Evolutionary conservation across 2,329 filamentous ascomycete species (phyloP).

Genomic region (Fusarium begoniae): DNA sequence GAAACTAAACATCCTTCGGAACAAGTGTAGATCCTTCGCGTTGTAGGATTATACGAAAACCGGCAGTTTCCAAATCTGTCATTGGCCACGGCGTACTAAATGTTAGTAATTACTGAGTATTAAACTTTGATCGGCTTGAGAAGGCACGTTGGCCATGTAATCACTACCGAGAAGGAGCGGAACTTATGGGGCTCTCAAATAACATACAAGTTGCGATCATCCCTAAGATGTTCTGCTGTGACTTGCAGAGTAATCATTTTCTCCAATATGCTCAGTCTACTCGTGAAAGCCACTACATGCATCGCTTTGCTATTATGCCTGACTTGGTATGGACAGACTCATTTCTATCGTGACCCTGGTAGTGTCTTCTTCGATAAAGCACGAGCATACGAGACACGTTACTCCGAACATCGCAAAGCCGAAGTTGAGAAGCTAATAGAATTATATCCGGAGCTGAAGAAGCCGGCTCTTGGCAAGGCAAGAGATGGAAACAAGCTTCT

Average conservation of each 20-base stretch:
- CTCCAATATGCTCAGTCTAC: neutral
- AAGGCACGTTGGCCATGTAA: neutral
- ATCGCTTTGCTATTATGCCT: slow-evolving; percentile 1
- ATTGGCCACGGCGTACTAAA: neutral
- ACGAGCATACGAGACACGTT: slow-evolving; percentile 8
- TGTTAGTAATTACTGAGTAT: neutral
- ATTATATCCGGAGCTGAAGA: neutral
- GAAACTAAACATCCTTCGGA: neutral
- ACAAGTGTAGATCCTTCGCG: neutral
- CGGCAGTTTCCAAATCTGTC: neutral
- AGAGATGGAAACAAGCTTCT: neutral
- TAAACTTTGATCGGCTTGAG: neutral
- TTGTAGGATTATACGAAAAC: neutral
- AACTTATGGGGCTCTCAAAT: neutral
- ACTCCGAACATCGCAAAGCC: neutral
- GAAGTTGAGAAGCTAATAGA: neutral
- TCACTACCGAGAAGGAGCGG: neutral
- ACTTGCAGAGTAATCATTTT: neutral
- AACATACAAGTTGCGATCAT: neutral
- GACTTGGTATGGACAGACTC: neutral
- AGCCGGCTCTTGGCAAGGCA: neutral
- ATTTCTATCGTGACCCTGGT: slow-evolving; percentile 20
- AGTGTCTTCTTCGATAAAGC: slow-evolving; percentile 16
- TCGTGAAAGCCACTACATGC: neutral
- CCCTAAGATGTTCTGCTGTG: accelerated